Percentiles rank a stretch among this genome's conserved stretches.
phyloP scores from a whole-genome alignment of 2,329 filamentous ascomycete genomes.

The Beauveria bassiana region DNA sequence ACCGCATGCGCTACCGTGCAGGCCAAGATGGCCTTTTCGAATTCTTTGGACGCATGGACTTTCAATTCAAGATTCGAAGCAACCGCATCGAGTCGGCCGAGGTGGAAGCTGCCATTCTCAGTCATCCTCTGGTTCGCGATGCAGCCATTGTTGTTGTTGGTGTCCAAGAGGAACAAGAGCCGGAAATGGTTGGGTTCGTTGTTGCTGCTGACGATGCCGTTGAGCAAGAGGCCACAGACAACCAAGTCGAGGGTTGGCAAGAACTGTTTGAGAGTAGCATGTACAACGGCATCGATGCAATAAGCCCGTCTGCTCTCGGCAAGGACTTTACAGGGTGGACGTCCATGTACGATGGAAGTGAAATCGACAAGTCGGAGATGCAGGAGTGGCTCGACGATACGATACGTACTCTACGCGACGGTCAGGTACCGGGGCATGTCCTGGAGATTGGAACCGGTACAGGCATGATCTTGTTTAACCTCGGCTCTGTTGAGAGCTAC shows the following conservation, averaged over 20 bases:
- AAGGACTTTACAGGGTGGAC: slow-evolving; percentile 25
- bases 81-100: slow-evolving; percentile 24
- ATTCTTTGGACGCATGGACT: slow-evolving; percentile 22
- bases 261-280: slow-evolving; percentile 14
- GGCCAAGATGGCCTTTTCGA: slow-evolving; percentile 18
- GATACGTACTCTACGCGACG: slow-evolving; percentile 16
- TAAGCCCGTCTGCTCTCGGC: slow-evolving; percentile 14
- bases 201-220: neutral
- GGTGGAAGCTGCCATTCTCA: slow-evolving; percentile 19
- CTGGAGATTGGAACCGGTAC: slow-evolving; percentile 24
- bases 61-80: slow-evolving; percentile 24
- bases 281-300: slow-evolving; percentile 14
- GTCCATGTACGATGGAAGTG: slow-evolving; percentile 23
- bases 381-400: slow-evolving; percentile 26
- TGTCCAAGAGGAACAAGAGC: neutral
- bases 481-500: slow-evolving; percentile 16
- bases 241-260: slow-evolving; percentile 16
- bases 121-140: slow-evolving; percentile 13
- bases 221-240: slow-evolving; percentile 3
- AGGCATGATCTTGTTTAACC: slow-evolving; percentile 26
- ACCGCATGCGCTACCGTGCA: slow-evolving; percentile 17
- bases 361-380: slow-evolving; percentile 23
- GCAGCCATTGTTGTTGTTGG: slow-evolving; percentile 16
- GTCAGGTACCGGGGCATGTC: slow-evolving; percentile 12
- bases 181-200: slow-evolving; percentile 11